Evolutionary conservation across 129 eudicot species (phyloP).

Genomic region (Apium graveolens): DNA sequence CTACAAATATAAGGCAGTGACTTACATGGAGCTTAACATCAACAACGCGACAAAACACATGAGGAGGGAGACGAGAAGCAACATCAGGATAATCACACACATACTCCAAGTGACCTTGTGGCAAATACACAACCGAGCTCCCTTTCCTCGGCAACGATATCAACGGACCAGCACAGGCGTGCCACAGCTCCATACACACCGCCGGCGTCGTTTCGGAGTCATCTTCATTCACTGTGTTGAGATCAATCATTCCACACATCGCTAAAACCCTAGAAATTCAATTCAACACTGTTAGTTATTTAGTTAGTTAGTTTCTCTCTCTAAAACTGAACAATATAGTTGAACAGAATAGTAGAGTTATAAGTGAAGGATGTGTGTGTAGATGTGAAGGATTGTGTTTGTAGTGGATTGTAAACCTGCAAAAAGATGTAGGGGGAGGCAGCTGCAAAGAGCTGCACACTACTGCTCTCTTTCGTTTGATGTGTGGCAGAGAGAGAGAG

Average conservation of each 20-base stretch:
- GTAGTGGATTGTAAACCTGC: constrained; percentile 27
- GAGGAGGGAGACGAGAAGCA: constrained; percentile 48
- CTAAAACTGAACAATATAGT: too few relatives aligned
- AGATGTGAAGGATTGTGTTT: not conserved
- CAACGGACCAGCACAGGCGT: constrained; percentile 92
- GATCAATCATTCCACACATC: constrained; percentile 71
- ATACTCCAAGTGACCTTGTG: constrained; percentile 81
- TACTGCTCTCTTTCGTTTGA: constrained; percentile 25
- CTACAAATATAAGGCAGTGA: not conserved
- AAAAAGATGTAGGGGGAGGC: constrained; percentile 27
- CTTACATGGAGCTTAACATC: constrained; percentile 91
- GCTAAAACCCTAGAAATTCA: constrained; percentile 19
- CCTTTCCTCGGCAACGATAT: constrained; percentile 77
- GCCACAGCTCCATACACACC: constrained; percentile 97
- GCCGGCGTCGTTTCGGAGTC: constrained; percentile 37
- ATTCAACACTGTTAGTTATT: too few relatives aligned
- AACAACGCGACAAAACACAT: constrained; percentile 79
- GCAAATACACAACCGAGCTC: constrained; percentile 67
- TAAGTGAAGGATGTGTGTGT: not conserved
- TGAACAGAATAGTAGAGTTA: not conserved
- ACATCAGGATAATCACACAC: constrained; percentile 28
- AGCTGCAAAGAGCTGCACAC: constrained; percentile 33
- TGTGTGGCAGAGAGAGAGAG: constrained; percentile 24
- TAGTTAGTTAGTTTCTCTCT: too few relatives aligned
- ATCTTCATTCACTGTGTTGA: constrained; percentile 51